Base-by-base conservation (phyloP, 176 grass and related monocot species). In the Thinopyrum elongatum region DNA sequence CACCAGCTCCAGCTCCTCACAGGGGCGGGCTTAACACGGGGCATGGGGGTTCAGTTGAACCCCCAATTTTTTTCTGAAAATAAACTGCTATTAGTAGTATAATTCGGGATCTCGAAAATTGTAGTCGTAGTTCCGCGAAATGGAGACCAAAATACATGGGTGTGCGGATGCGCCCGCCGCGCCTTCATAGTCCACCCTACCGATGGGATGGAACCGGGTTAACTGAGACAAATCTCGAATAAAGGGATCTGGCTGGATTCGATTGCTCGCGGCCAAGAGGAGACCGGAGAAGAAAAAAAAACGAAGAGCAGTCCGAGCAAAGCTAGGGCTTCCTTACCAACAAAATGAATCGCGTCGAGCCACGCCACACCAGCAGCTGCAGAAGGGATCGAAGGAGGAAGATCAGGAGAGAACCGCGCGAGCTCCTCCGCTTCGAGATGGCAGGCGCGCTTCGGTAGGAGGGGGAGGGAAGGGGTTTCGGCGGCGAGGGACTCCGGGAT, bases 1-100 rank as follows among this genome's bases (percentile, higher is more conserved):
- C 27, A 22, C 74, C 80, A 74, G 38, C 68, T 65, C 80, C 79
- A 55, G 64, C 83, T 78, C 88, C 84, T 72, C 89, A 26, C 19
- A 33, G 74, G 74, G 49, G 74, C 74, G 16, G 74, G 21, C 74
- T 76, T 76, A 55, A 49, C 74, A 76, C 46, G 46, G 74, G 74
- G 74, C 74, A 76, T 76, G 46, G 74, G 74, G 74, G 74, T 76
- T 76, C 74, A 55, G 46, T 3, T 76, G 74, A 76, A 76, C 74
- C 74, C 74, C 74, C 74, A 31, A 21, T 13, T 7, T 21, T 22
- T 33, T 33, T 53, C 74, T 76, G 74, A 46, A 76, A 76, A 76
- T 17, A 13, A 55, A 33, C 44, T 55, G 27, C 28, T 76, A 22
- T 76, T 55, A 76, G 74, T 55, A 74, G 70, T 74, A 22, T 76